Base-by-base conservation (phyloP, 2,329 filamentous ascomycete species). In the Cryoendolithus antarcticus region DNA sequence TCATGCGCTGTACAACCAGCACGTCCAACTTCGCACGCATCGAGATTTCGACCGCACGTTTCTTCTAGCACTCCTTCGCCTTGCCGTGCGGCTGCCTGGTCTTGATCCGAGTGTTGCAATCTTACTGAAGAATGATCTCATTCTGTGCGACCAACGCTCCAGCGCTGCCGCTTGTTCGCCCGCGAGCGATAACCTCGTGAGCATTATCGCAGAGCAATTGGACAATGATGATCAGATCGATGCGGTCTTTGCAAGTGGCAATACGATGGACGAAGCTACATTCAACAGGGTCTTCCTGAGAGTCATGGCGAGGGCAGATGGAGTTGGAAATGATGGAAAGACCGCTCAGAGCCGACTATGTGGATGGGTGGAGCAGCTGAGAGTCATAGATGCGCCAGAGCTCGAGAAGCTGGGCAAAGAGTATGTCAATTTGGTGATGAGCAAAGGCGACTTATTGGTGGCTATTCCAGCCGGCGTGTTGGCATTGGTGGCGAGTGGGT, bases 211-310 rank as follows among this genome's bases (percentile, higher is more conserved):
- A 30, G 69, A 72, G 3, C 76, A 75, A 39, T 70, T 74, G 4
- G 78, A 82, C 36, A 66, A 81, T 4, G 76, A 80, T 36, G 79
- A 86, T 38, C 82, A 88, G 52, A 83, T 89, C 40, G 82, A 86
- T 54, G 81, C 81, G 47, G 70, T 86, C 6, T 64, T 85, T 31
- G 71, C 75, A 0, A 83, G 74, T 46, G 82, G 82, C 30, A 83
- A 75, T 27, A 80, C 71, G 39, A 77, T 88, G 55, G 84, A 89
- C 52, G 74, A 76, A 37, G 73, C 76, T 32, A 82, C 80, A 4
- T 76, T 89, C 69, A 76, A 80, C 43, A 71, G 81, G 11, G 68
- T 89, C 1, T 86, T 89, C 54, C 70, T 75, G 34, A 76, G 75
- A 9, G 77, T 88, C 33, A 61, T 85, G 10, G 74, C 82, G 51